Base-by-base conservation (phyloP, 495 filamentous ascomycete genomes). In the Ramalina intermedia region DNA sequence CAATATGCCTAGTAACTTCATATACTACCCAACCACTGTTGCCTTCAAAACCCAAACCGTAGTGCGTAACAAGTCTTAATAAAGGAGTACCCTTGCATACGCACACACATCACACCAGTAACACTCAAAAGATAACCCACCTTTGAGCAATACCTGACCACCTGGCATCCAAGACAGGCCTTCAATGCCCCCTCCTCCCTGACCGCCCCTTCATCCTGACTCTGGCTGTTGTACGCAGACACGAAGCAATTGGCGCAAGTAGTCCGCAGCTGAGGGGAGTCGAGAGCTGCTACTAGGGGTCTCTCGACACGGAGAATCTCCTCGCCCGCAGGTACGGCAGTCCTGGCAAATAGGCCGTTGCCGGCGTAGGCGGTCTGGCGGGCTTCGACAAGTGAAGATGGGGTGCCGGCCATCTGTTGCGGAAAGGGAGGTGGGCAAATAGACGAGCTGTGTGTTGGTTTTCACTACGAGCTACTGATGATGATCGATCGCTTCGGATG, bases 111-210 rank as follows among this genome's bases (percentile, higher is more conserved):
- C 26, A 48, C 20, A 48, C 7, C 2, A 12, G 8, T 11, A 44
- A 46, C 3, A 51, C 16, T 12, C 23, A 23, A 18, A 20, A 17
- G 13, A 4, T 8, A 26, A 49, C 68, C 43, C 54, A 82, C 79
- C 69, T 76, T 77, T 42, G 72, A 70, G 59, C 83, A 87, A 60
- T 84, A 87, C 49, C 69, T 73, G 0, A 79, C 72, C 12, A 72
- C 63, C 43, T 67, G 72, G 62, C 83, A 87, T 0, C 74, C 75
- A 0, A 68, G 68, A 61, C 83, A 87, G 24, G 66, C 68, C 52
- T 70, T 75, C 23, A 81, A 47, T 7, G 14, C 27, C 2, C 46
- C 56, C 14, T 36, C 45, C 13, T 61, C 21, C 17, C 2, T 17
- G 33, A 4, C 8, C 35, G 41, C 20, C 48, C 26, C 6, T 37